Conservation (phyloP, 805 yeast genomes). For the Brettanomyces sp. region DNA sequence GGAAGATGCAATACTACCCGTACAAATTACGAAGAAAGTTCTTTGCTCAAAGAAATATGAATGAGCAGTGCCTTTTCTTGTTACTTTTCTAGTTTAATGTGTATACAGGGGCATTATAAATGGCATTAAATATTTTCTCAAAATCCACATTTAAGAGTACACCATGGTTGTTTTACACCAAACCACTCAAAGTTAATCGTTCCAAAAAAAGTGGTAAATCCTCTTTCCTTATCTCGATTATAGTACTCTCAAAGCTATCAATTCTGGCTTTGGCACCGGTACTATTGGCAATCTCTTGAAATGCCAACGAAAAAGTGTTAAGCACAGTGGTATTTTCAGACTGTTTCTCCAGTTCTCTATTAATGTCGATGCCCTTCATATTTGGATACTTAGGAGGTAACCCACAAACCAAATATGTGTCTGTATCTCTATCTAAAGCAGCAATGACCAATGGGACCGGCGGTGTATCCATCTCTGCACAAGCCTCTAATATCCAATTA, state of each 20-base stretch:
- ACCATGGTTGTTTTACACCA: conserved; percentile 19
- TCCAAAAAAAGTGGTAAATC: conserved; percentile 86
- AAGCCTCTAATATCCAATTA: conserved; percentile 82
- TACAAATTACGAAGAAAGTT: conserved; percentile 57
- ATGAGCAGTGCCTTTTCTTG: background rate
- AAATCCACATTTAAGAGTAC: background rate
- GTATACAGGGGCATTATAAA: background rate
- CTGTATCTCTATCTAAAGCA: conserved; percentile 59
- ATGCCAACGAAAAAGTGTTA: conserved; percentile 84
- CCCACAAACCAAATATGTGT: conserved; percentile 82
- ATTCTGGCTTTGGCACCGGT: conserved; percentile 86
- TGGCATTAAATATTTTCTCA: background rate
- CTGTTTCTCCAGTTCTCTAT: conserved; percentile 18
- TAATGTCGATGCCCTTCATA: conserved; percentile 24
- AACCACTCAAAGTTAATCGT: conserved; percentile 66
- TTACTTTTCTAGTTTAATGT: background rate
- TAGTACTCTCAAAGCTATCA: conserved; percentile 91
- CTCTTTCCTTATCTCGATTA: conserved; percentile 81
- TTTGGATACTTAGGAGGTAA: conserved; percentile 73
- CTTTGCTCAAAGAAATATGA: conserved; percentile 6
- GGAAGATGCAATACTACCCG: conserved; percentile 86
- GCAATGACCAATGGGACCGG: conserved; percentile 81
- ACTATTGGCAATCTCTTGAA: conserved; percentile 74
- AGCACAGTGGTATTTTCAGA: conserved; percentile 37
- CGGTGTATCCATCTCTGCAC: conserved; percentile 66